A percentile compares a stretch with the other conserved stretches of the same genome.
These are phyloP conservation scores for Russula abietina DNA, from an alignment of 768 basidiomycete genomes.

Conservation along the genomic window DNA sequence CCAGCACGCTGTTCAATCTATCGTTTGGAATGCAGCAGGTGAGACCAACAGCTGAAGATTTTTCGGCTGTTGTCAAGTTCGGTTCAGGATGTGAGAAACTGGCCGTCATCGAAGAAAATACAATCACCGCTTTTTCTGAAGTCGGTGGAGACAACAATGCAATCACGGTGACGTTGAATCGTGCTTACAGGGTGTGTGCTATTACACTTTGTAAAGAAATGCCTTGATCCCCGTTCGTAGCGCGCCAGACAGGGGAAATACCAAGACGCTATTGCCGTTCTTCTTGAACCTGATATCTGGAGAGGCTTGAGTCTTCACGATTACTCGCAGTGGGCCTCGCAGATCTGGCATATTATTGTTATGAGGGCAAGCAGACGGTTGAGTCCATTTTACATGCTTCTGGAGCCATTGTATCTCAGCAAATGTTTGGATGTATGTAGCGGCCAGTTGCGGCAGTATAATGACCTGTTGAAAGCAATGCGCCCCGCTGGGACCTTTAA, in stretches of 20 bases:
- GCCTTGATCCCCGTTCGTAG: slow-evolving; percentile 34
- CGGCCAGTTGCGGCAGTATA: slow-evolving; percentile 58
- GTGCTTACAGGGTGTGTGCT: slow-evolving; percentile 53
- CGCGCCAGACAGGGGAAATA: slow-evolving; percentile 65
- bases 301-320: slow-evolving; percentile 55
- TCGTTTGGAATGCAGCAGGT: slow-evolving; percentile 71
- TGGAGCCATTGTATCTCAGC: neutral
- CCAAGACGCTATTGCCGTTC: slow-evolving; percentile 50
- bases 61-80: slow-evolving; percentile 19
- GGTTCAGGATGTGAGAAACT: slow-evolving; percentile 58
- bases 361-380: slow-evolving; percentile 66
- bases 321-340: slow-evolving; percentile 65
- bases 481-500: slow-evolving; percentile 52
- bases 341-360: slow-evolving; percentile 72
- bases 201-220: neutral
- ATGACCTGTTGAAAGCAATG: slow-evolving; percentile 57
- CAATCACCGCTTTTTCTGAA: slow-evolving; percentile 62
- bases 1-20: slow-evolving; percentile 66
- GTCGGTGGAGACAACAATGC: slow-evolving; percentile 53
- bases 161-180: slow-evolving; percentile 56
- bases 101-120: slow-evolving; percentile 58
- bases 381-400: neutral
- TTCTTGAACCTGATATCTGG: slow-evolving; percentile 70
- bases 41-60: slow-evolving; percentile 16
- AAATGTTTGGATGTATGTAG: slow-evolving; percentile 32